Evolutionary conservation across 2,329 filamentous ascomycete species (phyloP).

Genomic region (Fusarium sp.): DNA sequence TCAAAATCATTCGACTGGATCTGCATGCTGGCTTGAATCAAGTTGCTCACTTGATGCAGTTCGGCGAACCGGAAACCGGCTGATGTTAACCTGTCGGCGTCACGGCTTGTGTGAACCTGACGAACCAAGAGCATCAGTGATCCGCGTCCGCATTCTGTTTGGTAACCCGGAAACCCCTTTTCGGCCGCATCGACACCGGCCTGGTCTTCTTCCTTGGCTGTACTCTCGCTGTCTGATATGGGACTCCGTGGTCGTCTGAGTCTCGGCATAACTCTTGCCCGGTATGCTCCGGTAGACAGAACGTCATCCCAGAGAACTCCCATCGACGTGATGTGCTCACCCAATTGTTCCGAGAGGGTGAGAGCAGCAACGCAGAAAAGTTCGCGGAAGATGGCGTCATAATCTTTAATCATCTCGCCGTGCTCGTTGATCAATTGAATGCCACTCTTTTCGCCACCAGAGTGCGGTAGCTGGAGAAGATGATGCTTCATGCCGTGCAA

Average conservation of each 20-base stretch:
- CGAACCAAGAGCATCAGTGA: slow-evolving; percentile 85
- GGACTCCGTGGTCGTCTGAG: slow-evolving; percentile 21
- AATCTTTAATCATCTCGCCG: slow-evolving; percentile 72
- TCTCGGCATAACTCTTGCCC: slow-evolving; percentile 23
- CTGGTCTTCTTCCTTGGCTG: slow-evolving; percentile 17
- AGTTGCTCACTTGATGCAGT: slow-evolving; percentile 73
- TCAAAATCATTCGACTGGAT: slow-evolving; percentile 72
- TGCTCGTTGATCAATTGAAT: slow-evolving; percentile 64
- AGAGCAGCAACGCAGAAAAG: slow-evolving; percentile 84
- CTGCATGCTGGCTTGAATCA: slow-evolving; percentile 79
- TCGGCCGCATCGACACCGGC: slow-evolving; percentile 51
- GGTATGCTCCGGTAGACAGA: slow-evolving; percentile 68
- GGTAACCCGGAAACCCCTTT: slow-evolving; percentile 49
- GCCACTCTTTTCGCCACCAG: slow-evolving; percentile 13
- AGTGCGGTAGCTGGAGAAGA: slow-evolving; percentile 62
- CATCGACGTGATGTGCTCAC: slow-evolving; percentile 69
- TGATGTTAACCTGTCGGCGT: slow-evolving; percentile 73
- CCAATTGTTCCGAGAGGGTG: slow-evolving; percentile 76
- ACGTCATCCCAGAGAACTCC: slow-evolving; percentile 82
- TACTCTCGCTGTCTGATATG: slow-evolving; percentile 6
- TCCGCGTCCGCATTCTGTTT: slow-evolving; percentile 70
- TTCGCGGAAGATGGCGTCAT: slow-evolving; percentile 82
- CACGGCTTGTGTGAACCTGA: slow-evolving; percentile 65
- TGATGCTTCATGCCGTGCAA: slow-evolving; percentile 79
- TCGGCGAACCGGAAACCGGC: slow-evolving; percentile 83